Base-by-base conservation (phyloP, 768 basidiomycete genomes). In the Amylocystis lapponica region DNA sequence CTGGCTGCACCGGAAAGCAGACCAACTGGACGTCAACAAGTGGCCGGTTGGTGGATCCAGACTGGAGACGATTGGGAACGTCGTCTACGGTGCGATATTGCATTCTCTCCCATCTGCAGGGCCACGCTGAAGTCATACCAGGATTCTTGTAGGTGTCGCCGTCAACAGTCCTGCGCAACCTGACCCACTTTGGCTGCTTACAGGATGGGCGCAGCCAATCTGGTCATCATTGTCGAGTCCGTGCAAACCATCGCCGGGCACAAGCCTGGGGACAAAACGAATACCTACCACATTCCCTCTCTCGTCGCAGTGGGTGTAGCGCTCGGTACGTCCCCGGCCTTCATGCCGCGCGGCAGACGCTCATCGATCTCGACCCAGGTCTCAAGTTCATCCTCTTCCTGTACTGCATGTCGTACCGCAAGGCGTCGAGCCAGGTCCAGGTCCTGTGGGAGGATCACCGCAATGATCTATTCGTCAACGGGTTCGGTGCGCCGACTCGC, bases 401-500 rank as follows among this genome's bases (percentile, higher is more conserved):
- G 4, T 96, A 92, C 65, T 93, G 93, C 62, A 78, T 69, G 55
- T 74, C 87, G 3, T 72, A 95, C 34, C 80, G 89, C 22, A 75
- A 73, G 25, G 79, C 77, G 50, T 92, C 87, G 5, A 93, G 88
- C 54, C 96, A 99, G 64, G 95, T 99, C 2, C 78, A 79, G 35
- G 79, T 96, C n/a, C 75, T 96, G 22, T 97, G 91, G 92, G 89
- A 96, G 62, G 95, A 98, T 58, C 94, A 97, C 51, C 73, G 94
- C 52, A 97, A 93, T 55, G 95, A 95, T 56, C 59, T 92, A n/a
- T 87, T 79, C 59, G 81, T 91, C 59, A 92, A 92, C 55, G 68
- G 75, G 20, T 85, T 87, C 48, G 83, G 84, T 83, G 48, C 26
- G 71, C 43, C 3, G 22, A 13, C 22, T 35, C 34, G 19, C 29